Base-by-base conservation (phyloP, 208 protist genomes). In the Leishmania tropica region DNA sequence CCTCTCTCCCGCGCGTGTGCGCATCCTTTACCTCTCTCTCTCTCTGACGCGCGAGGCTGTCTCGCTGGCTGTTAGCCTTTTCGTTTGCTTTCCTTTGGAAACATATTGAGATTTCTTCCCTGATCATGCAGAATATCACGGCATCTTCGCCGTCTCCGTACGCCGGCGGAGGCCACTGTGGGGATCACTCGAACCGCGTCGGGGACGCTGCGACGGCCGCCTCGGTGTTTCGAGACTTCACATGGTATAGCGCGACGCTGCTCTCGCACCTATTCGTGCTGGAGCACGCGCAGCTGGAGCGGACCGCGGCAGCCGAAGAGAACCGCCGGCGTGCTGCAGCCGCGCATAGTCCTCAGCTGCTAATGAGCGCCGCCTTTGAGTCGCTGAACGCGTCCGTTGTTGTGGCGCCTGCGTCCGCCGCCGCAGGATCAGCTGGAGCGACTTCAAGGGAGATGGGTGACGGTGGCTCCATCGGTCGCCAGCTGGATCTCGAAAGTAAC, bases 221-320 rank as follows among this genome's bases (percentile, higher is more conserved):
- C 24, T 79, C 62, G 47, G 67, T 82, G 10, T 71, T 87, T 31
- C 85, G 80, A 24, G 84, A 88, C 70, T 81, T 90, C 65, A 85
- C 80, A 60, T 89, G 88, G 81, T 85, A 87, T 77, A 87, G 85
- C 17, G 83, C 85, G 53, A 83, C 84, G 73, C 83, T 91, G 37
- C 85, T 91, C 48, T 89, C 88, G 42, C 83, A 87, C 65, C 67
- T 91, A 28, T 91, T 80, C 62, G 79, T 78, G 3, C 73, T 86
- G 28, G 88, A 89, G 74, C 84, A 90, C 62, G 85, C 71, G 10
- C 81, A 89, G 67, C 79, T 86, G 8, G 82, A 72, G 71, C 79
- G 81, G 53, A 64, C 75, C 15, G 77, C 75, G 2, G 76, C 71
- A 8, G 76, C 68, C 31, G 75, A 78, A 60, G 85, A 88, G 51